Evolutionary conservation across 2,329 filamentous ascomycete species (phyloP), one percentile per base, ranked within the genome.

Genomic region (Pseudogymnoascus sp.): DNA sequence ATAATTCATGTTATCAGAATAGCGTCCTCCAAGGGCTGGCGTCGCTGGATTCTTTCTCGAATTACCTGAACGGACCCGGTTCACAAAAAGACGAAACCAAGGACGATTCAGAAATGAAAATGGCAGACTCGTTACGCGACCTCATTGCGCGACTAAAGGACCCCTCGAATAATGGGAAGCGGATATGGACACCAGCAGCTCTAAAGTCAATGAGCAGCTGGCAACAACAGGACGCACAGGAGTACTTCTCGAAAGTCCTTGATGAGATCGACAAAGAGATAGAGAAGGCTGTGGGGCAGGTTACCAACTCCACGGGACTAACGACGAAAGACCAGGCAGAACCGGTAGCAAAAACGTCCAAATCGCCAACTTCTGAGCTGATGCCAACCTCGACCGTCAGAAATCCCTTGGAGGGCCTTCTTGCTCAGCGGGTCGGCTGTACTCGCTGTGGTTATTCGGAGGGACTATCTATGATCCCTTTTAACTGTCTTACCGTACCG

Each of bases 1-100:
- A 96, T 76, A 96, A 97, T 72, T 96, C 92, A 1, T 97, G 94
- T 77, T 99, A 96, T 73, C 94, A 97, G 74, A 99, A 99, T 74
- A 97, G 92, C 71, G 87, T 97, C 18, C 84, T 99, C 9, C 92
- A 96, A 73, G 86, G 87, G 6, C 78, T 97, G 41, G 86, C 92
- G 1, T 88, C 92, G 3, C 78, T 97, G 30, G 81, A 82, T 16
- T 82, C 87, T 4, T 77, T 97, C 30, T 81, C 83, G 25, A 76
- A 76, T 2, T 94, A 91, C 69, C 80, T 96, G 6, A 77, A 76
- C 1, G 75, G 73, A 7, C 74, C 79, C 20, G 22, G 61, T 58
- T 8, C 63, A 62, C 20, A 37, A 22, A 58, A 58, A 16, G 9
- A 37, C 59, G 39, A 37, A 61, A 8, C 35, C 7, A 37, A 47